Percentiles rank a stretch among this genome's conserved stretches.
phyloP scores from a whole-genome alignment of 2,329 filamentous ascomycete genomes.

The Apiospora phragmitis region DNA sequence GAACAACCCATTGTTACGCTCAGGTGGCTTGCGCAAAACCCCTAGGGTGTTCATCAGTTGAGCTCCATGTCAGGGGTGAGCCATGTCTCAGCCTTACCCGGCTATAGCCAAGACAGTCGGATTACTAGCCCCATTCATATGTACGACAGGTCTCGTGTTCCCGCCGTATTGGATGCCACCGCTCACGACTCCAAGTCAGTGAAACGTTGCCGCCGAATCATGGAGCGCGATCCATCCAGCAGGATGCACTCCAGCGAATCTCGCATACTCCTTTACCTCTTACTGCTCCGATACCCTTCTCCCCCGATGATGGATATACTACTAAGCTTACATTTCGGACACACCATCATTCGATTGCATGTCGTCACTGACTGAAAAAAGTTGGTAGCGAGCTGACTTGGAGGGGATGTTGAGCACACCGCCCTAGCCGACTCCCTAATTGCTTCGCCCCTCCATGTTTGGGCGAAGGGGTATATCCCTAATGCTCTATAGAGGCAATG shows the following conservation, averaged over 20 bases:
- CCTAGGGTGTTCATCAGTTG: not conserved
- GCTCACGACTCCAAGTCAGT: not conserved
- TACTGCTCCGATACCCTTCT: too few species aligned
- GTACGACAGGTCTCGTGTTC: not conserved
- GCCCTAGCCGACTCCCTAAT: not conserved
- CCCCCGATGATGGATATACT: not conserved
- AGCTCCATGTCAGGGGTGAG: not conserved
- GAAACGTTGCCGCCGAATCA: not conserved
- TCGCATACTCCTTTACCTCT: not conserved
- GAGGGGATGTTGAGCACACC: not conserved
- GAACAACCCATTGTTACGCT: not conserved
- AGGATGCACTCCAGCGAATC: not conserved
- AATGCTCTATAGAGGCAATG: not conserved
- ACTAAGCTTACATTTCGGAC: not conserved
- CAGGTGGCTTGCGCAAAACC: not conserved
- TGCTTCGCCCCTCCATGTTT: not conserved
- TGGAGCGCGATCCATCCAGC: not conserved
- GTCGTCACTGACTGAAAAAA: not conserved
- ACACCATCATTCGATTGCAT: not conserved
- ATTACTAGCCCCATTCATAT: not conserved
- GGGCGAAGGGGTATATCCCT: not conserved
- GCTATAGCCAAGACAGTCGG: not conserved
- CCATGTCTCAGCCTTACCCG: constrained; percentile 5
- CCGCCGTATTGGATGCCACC: not conserved
- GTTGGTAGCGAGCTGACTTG: too few species aligned